Conservation (phyloP, 768 basidiomycete species). For the Pleurotus tuber-regium region DNA sequence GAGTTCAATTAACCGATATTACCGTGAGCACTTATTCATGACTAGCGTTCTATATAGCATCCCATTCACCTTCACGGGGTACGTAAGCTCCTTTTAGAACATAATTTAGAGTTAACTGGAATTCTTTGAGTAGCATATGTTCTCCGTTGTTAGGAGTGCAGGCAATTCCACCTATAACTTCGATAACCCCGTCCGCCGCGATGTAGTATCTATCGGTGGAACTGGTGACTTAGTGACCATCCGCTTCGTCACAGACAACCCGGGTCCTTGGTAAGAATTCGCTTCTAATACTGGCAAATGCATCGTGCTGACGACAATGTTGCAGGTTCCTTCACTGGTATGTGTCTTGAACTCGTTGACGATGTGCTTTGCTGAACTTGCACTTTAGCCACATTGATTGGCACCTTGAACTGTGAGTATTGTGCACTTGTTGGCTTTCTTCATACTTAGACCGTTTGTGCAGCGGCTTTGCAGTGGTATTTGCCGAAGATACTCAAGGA, state of each 20-base stretch:
- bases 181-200: conserved; percentile 50
- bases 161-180: conserved; percentile 33
- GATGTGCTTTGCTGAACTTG: no score
- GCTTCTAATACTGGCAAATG: background rate
- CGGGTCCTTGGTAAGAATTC: conserved; percentile 44
- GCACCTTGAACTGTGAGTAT: conserved; percentile 9
- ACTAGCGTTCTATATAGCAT: conserved; percentile 24
- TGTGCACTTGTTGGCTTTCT: background rate
- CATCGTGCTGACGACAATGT: background rate
- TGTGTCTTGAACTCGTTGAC: no score
- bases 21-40: background rate
- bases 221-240: conserved; percentile 38
- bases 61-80: conserved; percentile 42
- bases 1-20: conserved; percentile 2
- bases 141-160: conserved; percentile 36
- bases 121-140: conserved; percentile 27
- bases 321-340: conserved; percentile 7
- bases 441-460: background rate
- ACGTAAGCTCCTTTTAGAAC: conserved; percentile 12
- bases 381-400: conserved; percentile 7
- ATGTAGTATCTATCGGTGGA: conserved; percentile 39
- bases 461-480: conserved; percentile 8
- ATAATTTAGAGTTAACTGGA: background rate
- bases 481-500: conserved; percentile 8
- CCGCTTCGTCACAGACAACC: conserved; percentile 59